These are phyloP conservation scores for Calonectria pseudoreteaudii DNA, from an alignment of 2,329 filamentous ascomycete species.

Conservation along the genomic window DNA sequence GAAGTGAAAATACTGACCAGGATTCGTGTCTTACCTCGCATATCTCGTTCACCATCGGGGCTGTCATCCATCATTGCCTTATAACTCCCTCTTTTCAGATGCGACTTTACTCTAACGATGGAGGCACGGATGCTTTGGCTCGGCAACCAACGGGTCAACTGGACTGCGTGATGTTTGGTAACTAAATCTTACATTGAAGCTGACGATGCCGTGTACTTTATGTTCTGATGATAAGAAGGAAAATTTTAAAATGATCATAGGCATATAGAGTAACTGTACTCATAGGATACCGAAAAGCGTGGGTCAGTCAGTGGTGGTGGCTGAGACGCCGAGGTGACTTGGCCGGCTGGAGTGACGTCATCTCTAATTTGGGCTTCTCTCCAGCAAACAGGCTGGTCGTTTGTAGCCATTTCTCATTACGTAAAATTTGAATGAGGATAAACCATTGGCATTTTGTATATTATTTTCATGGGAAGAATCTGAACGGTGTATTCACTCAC, in stretches of 20 bases:
- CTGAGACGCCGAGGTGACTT: background rate
- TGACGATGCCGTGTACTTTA: background rate
- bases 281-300: background rate
- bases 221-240: background rate
- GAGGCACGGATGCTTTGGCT: background rate
- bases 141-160: background rate
- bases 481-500: background rate
- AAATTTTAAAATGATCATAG: background rate
- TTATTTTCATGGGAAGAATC: background rate
- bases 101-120: background rate
- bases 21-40: background rate
- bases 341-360: background rate
- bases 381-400: background rate
- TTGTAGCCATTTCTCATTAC: background rate
- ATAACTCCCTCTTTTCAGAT: background rate
- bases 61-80: background rate
- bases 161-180: background rate
- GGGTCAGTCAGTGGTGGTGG: background rate
- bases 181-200: background rate
- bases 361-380: background rate
- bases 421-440: background rate
- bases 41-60: background rate
- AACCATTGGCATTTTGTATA: background rate
- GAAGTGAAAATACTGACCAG: background rate
- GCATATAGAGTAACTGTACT: background rate